Evolutionary conservation across 257 asterid species (phyloP), one percentile per base, ranked within the genome.

Genomic region (Buddleja alternifolia): DNA sequence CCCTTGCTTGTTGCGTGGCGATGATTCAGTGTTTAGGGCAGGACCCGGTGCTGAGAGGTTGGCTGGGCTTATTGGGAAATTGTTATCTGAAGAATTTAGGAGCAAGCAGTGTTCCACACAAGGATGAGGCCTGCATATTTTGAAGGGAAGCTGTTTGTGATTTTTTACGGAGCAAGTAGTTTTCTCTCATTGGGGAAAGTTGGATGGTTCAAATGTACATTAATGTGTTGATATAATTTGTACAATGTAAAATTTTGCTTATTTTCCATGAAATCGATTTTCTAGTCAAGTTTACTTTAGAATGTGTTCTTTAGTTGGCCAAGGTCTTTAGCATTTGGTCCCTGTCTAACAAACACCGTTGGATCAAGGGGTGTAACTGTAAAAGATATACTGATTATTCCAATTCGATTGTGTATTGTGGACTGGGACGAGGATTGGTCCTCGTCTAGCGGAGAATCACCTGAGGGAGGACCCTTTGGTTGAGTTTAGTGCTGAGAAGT

Each of bases 31-130:
- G 55, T 78, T 94, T 19, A 76, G 77, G 65, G 92, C 97, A 12
- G 95, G 99, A 6, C 89, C 86, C 0, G 98, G 97, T 7, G 95
- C 98, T 0, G 69, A 72, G 71, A 91, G 98, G 83, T 68, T 94
- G 80, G 61, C 66, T 6, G 78, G 60, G 62, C 86, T 94, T 10
- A 46, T 94, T 15, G 65, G 25, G 70, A 77, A 67, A 50, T 74
- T 94, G 77, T 36, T 78, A 64, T 86, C 97, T 1, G 97, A 90
- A 21, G 96, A 82, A 66, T 82, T 62, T 71, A 78, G 78, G 2
- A 67, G 85, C 17, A 80, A 80, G 46, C 96, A 81, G 63, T 90
- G 97, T 71, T 56, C 75, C 37, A 53, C 66, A 2, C 64, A 68
- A 60, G 80, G 84, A 66, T 82, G 80, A 80, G 15, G 40, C 9